Evolutionary conservation across 2,329 filamentous ascomycete species (phyloP).

Genomic region (Alternaria rosae): DNA sequence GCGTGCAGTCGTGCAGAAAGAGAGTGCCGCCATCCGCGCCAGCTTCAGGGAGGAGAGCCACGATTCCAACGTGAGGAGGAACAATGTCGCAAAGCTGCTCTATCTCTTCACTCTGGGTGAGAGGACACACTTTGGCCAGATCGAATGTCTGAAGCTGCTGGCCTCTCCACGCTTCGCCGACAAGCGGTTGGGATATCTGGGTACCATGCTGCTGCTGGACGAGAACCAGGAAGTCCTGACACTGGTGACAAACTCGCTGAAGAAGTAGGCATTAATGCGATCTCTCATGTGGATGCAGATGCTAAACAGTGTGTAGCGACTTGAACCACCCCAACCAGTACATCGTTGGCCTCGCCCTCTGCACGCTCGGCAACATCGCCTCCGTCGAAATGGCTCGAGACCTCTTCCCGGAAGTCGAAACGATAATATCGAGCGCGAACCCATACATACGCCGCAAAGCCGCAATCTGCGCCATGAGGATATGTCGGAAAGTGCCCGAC

Average conservation of each 20-base stretch:
- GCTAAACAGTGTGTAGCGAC: conserved; percentile 68
- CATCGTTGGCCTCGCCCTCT: conserved; percentile 93
- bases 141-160: conserved; percentile 96
- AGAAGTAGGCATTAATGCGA: conserved; percentile 71
- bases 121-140: conserved; percentile 97
- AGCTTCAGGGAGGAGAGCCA: conserved; percentile 97
- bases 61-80: conserved; percentile 89
- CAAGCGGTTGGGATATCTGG: conserved; percentile 93
- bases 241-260: conserved; percentile 94
- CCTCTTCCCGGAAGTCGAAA: conserved; percentile 94
- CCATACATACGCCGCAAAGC: conserved; percentile 99
- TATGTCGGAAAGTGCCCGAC: conserved; percentile 97
- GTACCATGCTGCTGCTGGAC: conserved; percentile 93
- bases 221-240: conserved; percentile 99
- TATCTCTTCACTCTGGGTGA: conserved; percentile 98
- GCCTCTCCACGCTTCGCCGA: conserved; percentile 97
- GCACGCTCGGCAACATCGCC: conserved; percentile 96
- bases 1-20: conserved; percentile 97
- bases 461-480: conserved; percentile 97
- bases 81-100: conserved; percentile 97
- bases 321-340: conserved; percentile 98
- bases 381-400: conserved; percentile 98
- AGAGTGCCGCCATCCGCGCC: conserved; percentile 95
- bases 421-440: conserved; percentile 87
- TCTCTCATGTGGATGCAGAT: not conserved